Percentiles rank a stretch among this genome's conserved stretches.
Evolutionary conservation across 2,329 filamentous ascomycete genomes (phyloP).

Genomic region (Xylaria sp.): DNA sequence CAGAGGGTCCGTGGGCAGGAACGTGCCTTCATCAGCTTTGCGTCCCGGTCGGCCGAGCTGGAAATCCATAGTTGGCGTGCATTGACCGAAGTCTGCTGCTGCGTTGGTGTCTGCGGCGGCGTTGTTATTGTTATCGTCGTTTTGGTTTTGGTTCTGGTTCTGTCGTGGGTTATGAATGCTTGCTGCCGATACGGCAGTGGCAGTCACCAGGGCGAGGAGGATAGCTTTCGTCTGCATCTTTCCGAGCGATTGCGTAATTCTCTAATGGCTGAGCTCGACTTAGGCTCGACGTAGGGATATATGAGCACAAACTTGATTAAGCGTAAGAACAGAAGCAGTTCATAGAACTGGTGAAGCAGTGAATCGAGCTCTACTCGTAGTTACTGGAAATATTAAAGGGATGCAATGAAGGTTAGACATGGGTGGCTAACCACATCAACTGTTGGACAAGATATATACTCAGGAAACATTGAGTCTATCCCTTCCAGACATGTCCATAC

Average conservation of each 20-base stretch:
- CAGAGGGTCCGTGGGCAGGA: constrained; percentile 66
- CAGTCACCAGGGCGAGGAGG: constrained; percentile 40
- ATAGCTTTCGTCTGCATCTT: constrained; percentile 42
- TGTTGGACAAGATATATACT: constrained; percentile 8
- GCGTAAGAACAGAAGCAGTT: constrained; percentile 38
- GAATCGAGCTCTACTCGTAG: constrained; percentile 40
- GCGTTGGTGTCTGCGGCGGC: constrained; percentile 41
- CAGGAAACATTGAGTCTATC: background rate
- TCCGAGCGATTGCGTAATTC: background rate
- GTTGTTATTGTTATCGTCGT: constrained; percentile 32
- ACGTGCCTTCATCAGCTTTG: constrained; percentile 64
- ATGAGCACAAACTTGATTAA: constrained; percentile 22
- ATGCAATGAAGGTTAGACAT: background rate
- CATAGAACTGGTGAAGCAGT: constrained; percentile 36
- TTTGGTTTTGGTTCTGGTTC: constrained; percentile 31
- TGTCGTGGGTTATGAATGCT: constrained; percentile 32
- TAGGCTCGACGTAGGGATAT: constrained; percentile 9
- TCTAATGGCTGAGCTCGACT: background rate
- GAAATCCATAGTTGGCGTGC: constrained; percentile 66
- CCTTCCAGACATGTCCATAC: background rate
- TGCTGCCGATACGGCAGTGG: constrained; percentile 33
- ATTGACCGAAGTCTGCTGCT: constrained; percentile 61
- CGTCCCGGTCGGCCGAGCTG: constrained; percentile 64
- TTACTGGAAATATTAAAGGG: constrained; percentile 10
- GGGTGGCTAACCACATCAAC: too few species aligned